A percentile compares a stretch with the other conserved stretches of the same genome.
Evolutionary conservation across 257 asterid species (phyloP).

Genomic region (Paraleonurus japonicus): DNA sequence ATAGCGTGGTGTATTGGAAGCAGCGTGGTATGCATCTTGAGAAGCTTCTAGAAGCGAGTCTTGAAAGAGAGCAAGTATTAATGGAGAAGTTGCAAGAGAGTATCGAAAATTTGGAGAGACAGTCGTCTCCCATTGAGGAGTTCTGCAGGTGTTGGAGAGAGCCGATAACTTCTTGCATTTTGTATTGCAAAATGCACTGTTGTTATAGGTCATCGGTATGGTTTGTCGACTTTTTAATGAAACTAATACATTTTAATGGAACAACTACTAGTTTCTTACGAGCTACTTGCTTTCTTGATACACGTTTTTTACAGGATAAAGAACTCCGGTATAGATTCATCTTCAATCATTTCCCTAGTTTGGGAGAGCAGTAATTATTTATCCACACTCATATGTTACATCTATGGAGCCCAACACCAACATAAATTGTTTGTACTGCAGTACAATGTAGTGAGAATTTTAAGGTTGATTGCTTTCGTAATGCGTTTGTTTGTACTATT

Average conservation of each 20-base stretch:
- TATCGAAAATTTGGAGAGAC: constrained; percentile 75
- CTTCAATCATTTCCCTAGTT: constrained; percentile 89
- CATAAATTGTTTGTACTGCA: too few relatives aligned
- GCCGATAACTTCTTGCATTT: constrained; percentile 90
- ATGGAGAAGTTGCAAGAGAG: constrained; percentile 73
- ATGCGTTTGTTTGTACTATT: background rate
- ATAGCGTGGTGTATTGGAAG: constrained; percentile 67
- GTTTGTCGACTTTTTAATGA: background rate
- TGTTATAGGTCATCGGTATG: constrained; percentile 88
- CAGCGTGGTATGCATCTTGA: constrained; percentile 60
- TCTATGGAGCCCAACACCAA: background rate
- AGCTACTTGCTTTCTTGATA: background rate
- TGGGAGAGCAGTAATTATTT: constrained; percentile 62
- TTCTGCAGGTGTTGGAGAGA: constrained; percentile 69
- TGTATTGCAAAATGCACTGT: constrained; percentile 87
- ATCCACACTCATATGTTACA: background rate
- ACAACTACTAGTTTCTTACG: too few relatives aligned
- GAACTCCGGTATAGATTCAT: constrained; percentile 88
- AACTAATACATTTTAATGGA: too few relatives aligned
- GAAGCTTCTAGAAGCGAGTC: constrained; percentile 67
- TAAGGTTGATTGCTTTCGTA: background rate
- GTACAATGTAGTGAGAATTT: background rate
- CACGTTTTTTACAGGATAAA: constrained; percentile 51
- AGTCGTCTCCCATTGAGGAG: constrained; percentile 88
- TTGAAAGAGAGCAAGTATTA: constrained; percentile 51